Percentiles rank a stretch among this genome's conserved stretches.
phyloP scores from a whole-genome alignment of 441 rosid genomes.

The Brassica hybrid region DNA sequence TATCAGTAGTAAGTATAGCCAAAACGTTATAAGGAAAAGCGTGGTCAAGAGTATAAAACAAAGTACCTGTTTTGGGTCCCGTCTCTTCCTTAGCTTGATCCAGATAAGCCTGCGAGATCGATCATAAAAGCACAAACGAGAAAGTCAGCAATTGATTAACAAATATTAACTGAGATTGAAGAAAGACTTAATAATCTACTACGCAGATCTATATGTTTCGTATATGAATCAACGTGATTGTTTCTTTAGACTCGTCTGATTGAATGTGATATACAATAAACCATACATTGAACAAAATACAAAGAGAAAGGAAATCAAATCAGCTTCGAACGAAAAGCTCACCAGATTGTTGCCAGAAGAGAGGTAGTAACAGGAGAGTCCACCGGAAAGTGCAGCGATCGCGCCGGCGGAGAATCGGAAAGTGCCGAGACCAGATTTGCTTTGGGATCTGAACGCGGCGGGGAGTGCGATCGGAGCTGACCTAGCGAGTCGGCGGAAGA shows the following conservation, averaged over 20 bases:
- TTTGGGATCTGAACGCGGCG: conserved; percentile 50
- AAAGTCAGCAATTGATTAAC: background rate
- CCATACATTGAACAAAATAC: conserved; percentile 12
- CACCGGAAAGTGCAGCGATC: conserved; percentile 84
- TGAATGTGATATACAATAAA: background rate
- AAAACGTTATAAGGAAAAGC: too few relatives aligned
- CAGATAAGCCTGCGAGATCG: conserved; percentile 64
- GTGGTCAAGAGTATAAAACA: background rate
- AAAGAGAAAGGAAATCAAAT: background rate
- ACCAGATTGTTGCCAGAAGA: conserved; percentile 70
- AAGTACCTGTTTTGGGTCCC: conserved; percentile 70
- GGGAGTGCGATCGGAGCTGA: conserved; percentile 55
- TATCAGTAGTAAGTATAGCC: too few relatives aligned
- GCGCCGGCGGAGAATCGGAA: conserved; percentile 69
- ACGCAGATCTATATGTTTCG: background rate
- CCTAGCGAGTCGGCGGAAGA: conserved; percentile 72
- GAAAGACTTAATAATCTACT: conserved; percentile 5
- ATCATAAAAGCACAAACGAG: conserved; percentile 23
- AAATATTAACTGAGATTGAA: background rate
- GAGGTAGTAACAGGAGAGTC: conserved; percentile 71
- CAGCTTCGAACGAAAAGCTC: conserved; percentile 6
- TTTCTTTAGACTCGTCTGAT: too few relatives aligned
- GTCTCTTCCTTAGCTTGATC: conserved; percentile 67
- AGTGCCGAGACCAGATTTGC: conserved; percentile 47
- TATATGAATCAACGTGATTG: background rate